These are phyloP conservation scores for Luffa aegyptiaca DNA, from an alignment of 306 rosid species.

Conservation along the genomic window DNA sequence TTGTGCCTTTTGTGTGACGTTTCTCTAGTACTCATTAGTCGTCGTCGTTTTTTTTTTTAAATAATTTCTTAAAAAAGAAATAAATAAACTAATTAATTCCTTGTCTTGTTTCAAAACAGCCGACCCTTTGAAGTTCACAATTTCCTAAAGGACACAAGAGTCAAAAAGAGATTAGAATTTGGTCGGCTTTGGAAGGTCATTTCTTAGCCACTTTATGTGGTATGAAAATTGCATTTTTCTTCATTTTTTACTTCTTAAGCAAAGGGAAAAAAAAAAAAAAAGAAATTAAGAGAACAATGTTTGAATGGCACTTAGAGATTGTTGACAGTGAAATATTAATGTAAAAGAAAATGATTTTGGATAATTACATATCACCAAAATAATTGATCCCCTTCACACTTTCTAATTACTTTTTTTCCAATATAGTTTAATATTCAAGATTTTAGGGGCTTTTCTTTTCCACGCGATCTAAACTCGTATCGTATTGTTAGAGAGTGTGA, in stretches of 20 bases:
- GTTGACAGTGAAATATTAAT: conserved; percentile 26
- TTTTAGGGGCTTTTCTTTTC: too few species aligned
- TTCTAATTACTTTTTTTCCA: background rate
- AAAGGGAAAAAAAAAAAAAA: conserved; percentile 25
- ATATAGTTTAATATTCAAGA: background rate
- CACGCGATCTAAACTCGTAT: too few species aligned
- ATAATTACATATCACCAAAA: conserved; percentile 49
- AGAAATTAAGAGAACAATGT: conserved; percentile 13
- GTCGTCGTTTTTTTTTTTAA: too few species aligned
- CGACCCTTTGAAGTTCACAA: too few species aligned
- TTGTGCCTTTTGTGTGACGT: too few species aligned
- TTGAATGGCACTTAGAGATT: conserved; percentile 13
- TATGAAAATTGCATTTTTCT: conserved; percentile 3
- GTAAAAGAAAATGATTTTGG: conserved; percentile 33
- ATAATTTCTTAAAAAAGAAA: too few species aligned
- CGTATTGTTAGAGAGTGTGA: too few species aligned
- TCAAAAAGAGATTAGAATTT: background rate
- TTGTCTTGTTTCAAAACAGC: background rate
- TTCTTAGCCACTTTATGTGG: background rate
- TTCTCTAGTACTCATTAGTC: too few species aligned
- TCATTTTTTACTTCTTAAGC: conserved; percentile 60
- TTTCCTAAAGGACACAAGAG: background rate
- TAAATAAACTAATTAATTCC: background rate
- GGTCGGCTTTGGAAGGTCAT: conserved; percentile 15
- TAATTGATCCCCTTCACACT: conserved; percentile 28